These are phyloP conservation scores for Pyrenochaeta sp. DNA, from an alignment of 2,329 filamentous ascomycete genomes.

Conservation along the genomic window DNA sequence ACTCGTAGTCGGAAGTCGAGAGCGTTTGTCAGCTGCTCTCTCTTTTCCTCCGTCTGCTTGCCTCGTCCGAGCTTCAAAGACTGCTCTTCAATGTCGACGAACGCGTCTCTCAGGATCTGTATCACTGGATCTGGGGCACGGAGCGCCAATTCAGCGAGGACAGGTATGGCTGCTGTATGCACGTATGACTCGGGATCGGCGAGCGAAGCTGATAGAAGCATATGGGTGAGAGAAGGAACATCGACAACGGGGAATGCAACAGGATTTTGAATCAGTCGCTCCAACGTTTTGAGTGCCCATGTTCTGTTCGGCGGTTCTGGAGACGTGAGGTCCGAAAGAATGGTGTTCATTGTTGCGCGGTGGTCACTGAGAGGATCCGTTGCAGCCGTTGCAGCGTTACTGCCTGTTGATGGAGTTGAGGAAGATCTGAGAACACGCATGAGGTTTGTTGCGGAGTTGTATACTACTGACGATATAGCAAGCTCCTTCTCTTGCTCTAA, in stretches of 20 bases:
- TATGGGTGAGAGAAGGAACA: conserved; percentile 68
- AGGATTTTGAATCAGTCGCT: conserved; percentile 58
- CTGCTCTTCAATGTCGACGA: conserved; percentile 67
- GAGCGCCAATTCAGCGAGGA: conserved; percentile 68
- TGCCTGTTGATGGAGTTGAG: conserved; percentile 64
- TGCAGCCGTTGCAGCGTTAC: conserved; percentile 45
- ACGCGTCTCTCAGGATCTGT: conserved; percentile 70
- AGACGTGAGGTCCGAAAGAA: conserved; percentile 39
- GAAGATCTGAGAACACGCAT: too few species aligned
- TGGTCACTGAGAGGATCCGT: conserved; percentile 59
- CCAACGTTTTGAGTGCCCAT: conserved; percentile 43
- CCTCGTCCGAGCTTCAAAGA: conserved; percentile 28
- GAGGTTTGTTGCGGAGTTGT: conserved; percentile 36
- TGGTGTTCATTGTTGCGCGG: conserved; percentile 29
- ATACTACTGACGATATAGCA: conserved; percentile 25
- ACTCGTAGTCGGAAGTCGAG: conserved; percentile 72
- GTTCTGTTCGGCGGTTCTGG: conserved; percentile 46
- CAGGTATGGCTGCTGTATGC: conserved; percentile 71
- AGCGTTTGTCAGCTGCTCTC: conserved; percentile 36
- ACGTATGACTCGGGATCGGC: conserved; percentile 75
- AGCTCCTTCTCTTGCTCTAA: conserved; percentile 11
- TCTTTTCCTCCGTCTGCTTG: conserved; percentile 26
- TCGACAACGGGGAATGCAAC: conserved; percentile 67
- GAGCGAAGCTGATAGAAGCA: conserved; percentile 70
- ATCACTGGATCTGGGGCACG: conserved; percentile 69